A percentile compares a stretch with the other conserved stretches of the same genome.
These are phyloP conservation scores for Pezicula carpinea DNA, from an alignment of 2,329 filamentous ascomycete species.

Conservation along the genomic window DNA sequence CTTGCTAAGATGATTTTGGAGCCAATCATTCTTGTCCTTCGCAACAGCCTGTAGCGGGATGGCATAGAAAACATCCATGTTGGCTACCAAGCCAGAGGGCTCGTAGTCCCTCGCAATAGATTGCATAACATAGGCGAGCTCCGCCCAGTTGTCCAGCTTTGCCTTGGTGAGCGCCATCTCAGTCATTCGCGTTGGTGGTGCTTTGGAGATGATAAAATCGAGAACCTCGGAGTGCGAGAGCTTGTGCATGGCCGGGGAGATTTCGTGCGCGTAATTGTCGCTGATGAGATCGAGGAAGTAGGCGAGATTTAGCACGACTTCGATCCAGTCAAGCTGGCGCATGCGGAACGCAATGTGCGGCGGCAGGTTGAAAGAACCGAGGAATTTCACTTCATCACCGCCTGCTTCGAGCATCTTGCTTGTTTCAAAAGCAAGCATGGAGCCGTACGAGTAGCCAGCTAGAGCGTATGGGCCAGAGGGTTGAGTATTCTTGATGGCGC, in stretches of 20 bases:
- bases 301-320: conserved; percentile 29
- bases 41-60: background rate
- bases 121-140: background rate
- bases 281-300: conserved; percentile 32
- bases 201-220: background rate
- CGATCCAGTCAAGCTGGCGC: conserved; percentile 27
- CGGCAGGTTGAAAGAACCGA: conserved; percentile 41
- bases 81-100: background rate
- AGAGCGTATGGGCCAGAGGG: conserved; percentile 45
- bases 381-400: conserved; percentile 35
- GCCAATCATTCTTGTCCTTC: conserved; percentile 2
- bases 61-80: background rate
- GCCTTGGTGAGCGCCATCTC: background rate
- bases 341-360: conserved; percentile 37
- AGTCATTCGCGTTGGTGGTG: background rate
- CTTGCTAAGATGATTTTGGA: background rate
- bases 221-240: background rate
- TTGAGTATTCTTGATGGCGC: conserved; percentile 35
- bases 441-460: conserved; percentile 45
- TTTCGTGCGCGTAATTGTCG: conserved; percentile 14
- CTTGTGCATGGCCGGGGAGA: background rate
- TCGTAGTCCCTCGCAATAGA: background rate
- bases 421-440: conserved; percentile 45
- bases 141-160: background rate
- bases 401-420: conserved; percentile 37